Conservation (phyloP, 768 basidiomycete species). For the Leucosporidium scottii region DNA sequence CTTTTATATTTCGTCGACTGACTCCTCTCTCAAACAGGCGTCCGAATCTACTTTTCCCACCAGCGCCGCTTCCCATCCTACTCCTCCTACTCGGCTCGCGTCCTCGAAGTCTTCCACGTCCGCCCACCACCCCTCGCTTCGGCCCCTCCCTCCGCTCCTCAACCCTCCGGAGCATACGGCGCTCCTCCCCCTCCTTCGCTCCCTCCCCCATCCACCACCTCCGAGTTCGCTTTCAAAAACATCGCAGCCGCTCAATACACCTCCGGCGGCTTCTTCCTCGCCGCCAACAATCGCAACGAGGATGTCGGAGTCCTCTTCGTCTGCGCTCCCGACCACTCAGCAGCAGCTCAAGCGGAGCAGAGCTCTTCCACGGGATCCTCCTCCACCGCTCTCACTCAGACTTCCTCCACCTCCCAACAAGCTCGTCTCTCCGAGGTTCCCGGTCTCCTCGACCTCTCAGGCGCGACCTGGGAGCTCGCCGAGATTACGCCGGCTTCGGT, state of each 20-base stretch:
- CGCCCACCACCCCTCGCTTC: slow-evolving; percentile 58
- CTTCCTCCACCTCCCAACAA: slow-evolving; percentile 2
- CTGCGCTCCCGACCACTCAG: slow-evolving; percentile 23
- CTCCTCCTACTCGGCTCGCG: slow-evolving; percentile 29
- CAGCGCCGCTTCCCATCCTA: slow-evolving; percentile 36
- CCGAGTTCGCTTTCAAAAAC: slow-evolving; percentile 23
- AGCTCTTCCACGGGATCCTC: neutral
- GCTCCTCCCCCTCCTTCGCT: slow-evolving; percentile 47
- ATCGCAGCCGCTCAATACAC: slow-evolving; percentile 27
- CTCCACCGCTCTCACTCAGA: slow-evolving; percentile 9
- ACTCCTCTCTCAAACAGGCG: slow-evolving; percentile 46
- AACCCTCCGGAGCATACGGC: slow-evolving; percentile 23
- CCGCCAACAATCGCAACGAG: slow-evolving; percentile 34
- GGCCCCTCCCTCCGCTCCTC: slow-evolving; percentile 56
- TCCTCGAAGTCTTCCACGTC: slow-evolving; percentile 65
- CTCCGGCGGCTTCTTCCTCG: slow-evolving; percentile 31
- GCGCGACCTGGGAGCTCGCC: slow-evolving; percentile 71
- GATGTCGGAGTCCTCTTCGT: slow-evolving; percentile 38
- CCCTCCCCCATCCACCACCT: slow-evolving; percentile 23
- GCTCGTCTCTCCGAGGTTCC: neutral
- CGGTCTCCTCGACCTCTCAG: slow-evolving; percentile 58
- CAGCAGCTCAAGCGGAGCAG: slow-evolving; percentile 1
- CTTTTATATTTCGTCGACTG: neutral
- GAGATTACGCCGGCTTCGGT: slow-evolving; percentile 43
- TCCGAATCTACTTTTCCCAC: slow-evolving; percentile 69